Conservation (phyloP, 345 rosid genomes). For the Limnanthes douglasii region DNA sequence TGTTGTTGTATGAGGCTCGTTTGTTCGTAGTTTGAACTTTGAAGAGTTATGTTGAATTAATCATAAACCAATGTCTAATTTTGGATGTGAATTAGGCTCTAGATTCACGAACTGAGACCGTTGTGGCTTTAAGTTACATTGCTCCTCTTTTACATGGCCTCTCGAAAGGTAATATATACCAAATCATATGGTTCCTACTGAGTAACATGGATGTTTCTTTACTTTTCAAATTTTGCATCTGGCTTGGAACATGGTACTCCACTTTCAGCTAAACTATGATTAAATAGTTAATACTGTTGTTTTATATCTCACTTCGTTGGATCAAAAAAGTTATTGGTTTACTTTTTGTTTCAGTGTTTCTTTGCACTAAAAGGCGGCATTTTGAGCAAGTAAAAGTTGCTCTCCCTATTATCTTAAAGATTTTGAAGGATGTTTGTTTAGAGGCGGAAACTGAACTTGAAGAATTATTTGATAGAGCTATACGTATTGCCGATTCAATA, state of each 20-base stretch:
- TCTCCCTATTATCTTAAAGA: constrained; percentile 43
- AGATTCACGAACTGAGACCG: constrained; percentile 26
- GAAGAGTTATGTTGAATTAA: too few species aligned
- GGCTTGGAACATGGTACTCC: constrained; percentile 1
- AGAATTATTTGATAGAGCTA: constrained; percentile 37
- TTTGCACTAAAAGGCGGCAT: constrained; percentile 48
- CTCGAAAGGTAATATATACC: constrained; percentile 41
- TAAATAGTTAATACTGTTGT: not conserved
- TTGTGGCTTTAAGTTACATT: constrained; percentile 20
- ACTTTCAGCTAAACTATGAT: not conserved
- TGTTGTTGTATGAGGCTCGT: too few species aligned
- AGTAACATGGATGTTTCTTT: not conserved
- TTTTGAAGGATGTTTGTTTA: constrained; percentile 27
- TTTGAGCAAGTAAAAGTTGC: constrained; percentile 66
- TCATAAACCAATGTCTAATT: too few species aligned
- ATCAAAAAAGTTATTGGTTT: not conserved
- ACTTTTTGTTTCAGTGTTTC: constrained; percentile 37
- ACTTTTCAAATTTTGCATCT: constrained; percentile 1
- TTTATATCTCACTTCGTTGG: not conserved
- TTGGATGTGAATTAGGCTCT: constrained; percentile 43
- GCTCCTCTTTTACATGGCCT: constrained; percentile 63
- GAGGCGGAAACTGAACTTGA: constrained; percentile 24
- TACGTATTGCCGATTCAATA: constrained; percentile 48
- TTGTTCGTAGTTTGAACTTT: too few species aligned
- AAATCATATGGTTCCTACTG: not conserved